These are phyloP conservation scores for Yamadazyma tumulicola DNA, from an alignment of 805 yeast genomes.

Conservation along the genomic window DNA sequence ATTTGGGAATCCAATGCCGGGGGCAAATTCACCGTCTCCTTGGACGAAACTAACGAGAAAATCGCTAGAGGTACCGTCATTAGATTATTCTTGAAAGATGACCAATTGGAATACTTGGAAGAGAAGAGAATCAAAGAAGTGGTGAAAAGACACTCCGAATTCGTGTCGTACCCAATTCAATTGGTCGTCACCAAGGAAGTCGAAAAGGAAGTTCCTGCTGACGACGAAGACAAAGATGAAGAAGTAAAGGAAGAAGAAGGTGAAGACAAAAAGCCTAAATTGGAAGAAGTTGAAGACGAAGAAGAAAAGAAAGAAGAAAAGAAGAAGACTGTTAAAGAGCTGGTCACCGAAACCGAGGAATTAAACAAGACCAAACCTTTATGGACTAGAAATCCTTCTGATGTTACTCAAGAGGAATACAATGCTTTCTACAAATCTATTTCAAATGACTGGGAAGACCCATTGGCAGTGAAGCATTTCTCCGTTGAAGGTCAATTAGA, in stretches of 20 bases:
- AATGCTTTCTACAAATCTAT: conserved; percentile 99
- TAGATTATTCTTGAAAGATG: conserved; percentile 96
- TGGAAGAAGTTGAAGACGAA: conserved; percentile 72
- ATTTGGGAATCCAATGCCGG: conserved; percentile 99
- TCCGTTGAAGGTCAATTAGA: conserved; percentile 99
- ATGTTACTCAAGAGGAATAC: conserved; percentile 96
- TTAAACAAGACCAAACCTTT: conserved; percentile 98
- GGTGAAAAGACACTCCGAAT: conserved; percentile 98
- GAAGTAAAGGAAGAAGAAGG: conserved; percentile 39
- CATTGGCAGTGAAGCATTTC: conserved; percentile 98
- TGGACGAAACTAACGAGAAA: conserved; percentile 82
- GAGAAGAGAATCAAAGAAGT: conserved; percentile 99
- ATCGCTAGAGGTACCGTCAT: conserved; percentile 93
- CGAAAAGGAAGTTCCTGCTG: conserved; percentile 86
- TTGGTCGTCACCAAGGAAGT: conserved; percentile 97
- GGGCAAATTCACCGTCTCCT: conserved; percentile 95
- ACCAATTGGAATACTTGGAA: conserved; percentile 97
- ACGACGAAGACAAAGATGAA: conserved; percentile 36
- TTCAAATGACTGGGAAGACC: conserved; percentile 99
- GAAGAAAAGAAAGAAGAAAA: conserved; percentile 68
- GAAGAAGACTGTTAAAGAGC: conserved; percentile 87
- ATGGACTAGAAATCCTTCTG: conserved; percentile 99
- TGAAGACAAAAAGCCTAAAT: conserved; percentile 72
- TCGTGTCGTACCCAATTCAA: conserved; percentile 98
- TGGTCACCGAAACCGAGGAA: conserved; percentile 94